A percentile compares a stretch with the other conserved stretches of the same genome.
phyloP scores from a whole-genome alignment of 2,329 filamentous ascomycete genomes.

The Verticillium isaacii region DNA sequence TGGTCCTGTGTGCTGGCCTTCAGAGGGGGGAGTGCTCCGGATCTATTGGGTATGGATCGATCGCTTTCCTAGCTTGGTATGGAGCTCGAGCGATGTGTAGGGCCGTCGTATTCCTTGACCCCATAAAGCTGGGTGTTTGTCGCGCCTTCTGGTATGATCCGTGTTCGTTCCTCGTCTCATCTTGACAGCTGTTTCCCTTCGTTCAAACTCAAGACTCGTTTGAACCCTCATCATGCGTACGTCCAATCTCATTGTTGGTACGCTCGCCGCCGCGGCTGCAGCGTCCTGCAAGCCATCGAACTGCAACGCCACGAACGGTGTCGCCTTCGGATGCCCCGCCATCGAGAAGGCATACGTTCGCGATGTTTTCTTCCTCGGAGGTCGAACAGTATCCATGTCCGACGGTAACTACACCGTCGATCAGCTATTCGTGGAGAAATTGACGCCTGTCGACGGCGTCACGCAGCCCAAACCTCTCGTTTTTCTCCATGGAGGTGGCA shows the following conservation, averaged over 20 bases:
- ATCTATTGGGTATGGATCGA: neutral
- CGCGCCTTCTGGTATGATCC: neutral
- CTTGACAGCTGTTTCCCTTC: neutral
- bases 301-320: constrained; percentile 7
- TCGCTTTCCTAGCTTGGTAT: neutral
- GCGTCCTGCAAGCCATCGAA: neutral
- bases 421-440: constrained; percentile 27
- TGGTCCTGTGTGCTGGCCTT: neutral
- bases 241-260: constrained; percentile 3
- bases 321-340: constrained; percentile 6
- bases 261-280: neutral
- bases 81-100: neutral
- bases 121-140: neutral
- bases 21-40: neutral
- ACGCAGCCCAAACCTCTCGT: constrained; percentile 19
- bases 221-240: neutral
- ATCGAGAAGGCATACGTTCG: constrained; percentile 11
- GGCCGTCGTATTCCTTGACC: neutral
- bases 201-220: neutral
- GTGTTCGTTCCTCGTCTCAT: neutral
- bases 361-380: constrained; percentile 24
- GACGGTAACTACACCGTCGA: constrained; percentile 17
- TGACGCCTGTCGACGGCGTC: constrained; percentile 16
- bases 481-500: constrained; percentile 25
- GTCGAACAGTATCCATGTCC: constrained; percentile 16